Conservation (phyloP, 805 yeast species). For the Candida ovalis region DNA sequence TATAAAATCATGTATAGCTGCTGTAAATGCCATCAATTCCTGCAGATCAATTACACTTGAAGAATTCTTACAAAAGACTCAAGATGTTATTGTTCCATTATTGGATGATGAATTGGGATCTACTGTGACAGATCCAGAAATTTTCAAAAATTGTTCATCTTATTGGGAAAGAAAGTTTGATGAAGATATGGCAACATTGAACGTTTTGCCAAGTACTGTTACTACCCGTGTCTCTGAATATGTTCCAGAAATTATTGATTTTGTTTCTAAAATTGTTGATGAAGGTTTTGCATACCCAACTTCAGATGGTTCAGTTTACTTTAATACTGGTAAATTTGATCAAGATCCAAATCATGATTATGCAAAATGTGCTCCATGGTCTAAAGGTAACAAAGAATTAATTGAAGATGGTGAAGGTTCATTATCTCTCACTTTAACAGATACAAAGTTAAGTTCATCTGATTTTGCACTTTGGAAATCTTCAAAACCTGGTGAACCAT, state of each 20-base stretch:
- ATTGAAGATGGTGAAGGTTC: constrained; percentile 96
- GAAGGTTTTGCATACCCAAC: constrained; percentile 86
- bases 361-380: constrained; percentile 98
- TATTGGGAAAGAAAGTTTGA: constrained; percentile 87
- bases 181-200: constrained; percentile 78
- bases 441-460: constrained; percentile 66
- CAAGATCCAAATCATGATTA: constrained; percentile 67
- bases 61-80: constrained; percentile 47
- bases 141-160: constrained; percentile 79
- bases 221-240: constrained; percentile 95
- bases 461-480: constrained; percentile 98
- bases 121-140: constrained; percentile 75
- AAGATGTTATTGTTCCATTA: constrained; percentile 70
- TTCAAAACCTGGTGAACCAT: constrained; percentile 95
- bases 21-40: constrained; percentile 42
- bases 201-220: constrained; percentile 78
- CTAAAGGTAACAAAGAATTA: constrained; percentile 79
- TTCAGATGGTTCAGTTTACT: constrained; percentile 91
- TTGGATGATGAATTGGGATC: constrained; percentile 73
- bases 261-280: constrained; percentile 66
- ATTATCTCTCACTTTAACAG: constrained; percentile 36
- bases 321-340: constrained; percentile 84
- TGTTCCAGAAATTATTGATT: constrained; percentile 84
- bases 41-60: constrained; percentile 23
- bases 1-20: constrained; percentile 54